Conservation (phyloP, 73 alveolate genomes). For the Tetrahymena borealis region DNA sequence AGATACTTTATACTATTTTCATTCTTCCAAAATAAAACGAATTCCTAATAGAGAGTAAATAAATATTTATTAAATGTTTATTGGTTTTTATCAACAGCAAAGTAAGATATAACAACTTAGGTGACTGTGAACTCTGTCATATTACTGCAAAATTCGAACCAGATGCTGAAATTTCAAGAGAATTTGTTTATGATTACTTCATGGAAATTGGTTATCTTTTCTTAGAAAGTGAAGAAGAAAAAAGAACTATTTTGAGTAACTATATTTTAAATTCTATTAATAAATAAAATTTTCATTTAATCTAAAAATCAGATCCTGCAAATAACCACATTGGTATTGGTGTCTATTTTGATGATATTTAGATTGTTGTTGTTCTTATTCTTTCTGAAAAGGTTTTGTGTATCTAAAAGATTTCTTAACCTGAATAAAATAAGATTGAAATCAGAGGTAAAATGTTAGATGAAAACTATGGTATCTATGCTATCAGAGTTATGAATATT, state of each 20-base stretch:
- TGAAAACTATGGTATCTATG: constrained; percentile 92
- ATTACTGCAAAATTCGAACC: constrained; percentile 30
- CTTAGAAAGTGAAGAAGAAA: constrained; percentile 35
- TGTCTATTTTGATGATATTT: constrained; percentile 75
- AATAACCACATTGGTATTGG: constrained; percentile 92
- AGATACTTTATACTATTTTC: not conserved
- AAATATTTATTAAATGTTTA: not conserved
- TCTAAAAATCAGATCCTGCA: constrained; percentile 59
- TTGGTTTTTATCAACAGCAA: not conserved
- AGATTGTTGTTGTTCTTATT: constrained; percentile 82
- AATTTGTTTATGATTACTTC: constrained; percentile 28
- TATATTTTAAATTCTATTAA: constrained; percentile 73
- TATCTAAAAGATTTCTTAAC: constrained; percentile 61
- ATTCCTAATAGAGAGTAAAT: not conserved
- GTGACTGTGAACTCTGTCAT: constrained; percentile 10
- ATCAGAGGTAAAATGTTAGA: constrained; percentile 88
- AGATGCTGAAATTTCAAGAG: constrained; percentile 2
- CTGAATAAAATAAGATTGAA: constrained; percentile 69
- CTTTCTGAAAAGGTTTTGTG: constrained; percentile 62
- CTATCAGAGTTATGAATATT: constrained; percentile 72
- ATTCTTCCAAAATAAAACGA: not conserved
- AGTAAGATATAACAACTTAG: constrained; percentile 23
- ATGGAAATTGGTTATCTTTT: constrained; percentile 43
- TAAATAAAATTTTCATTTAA: constrained; percentile 75
- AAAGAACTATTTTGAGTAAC: constrained; percentile 29